Conservation (phyloP, 306 rosid genomes). For the Arachis stenosperma region DNA sequence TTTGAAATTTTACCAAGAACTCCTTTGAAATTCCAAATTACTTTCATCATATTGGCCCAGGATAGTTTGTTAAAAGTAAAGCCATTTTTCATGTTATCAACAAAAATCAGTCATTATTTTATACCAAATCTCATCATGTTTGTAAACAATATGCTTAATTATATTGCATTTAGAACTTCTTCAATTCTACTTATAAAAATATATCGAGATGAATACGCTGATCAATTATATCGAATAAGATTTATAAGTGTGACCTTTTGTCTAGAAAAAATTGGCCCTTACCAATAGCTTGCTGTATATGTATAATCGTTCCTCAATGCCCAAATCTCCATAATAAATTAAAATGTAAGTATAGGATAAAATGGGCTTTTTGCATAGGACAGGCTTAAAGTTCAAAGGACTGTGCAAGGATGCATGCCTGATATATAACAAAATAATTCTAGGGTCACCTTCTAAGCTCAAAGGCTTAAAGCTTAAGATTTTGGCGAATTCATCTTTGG, state of each 20-base stretch:
- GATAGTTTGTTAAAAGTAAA: conserved; percentile 22
- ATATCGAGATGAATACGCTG: not conserved
- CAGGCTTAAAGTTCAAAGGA: conserved; percentile 13
- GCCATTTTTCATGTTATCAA: not conserved
- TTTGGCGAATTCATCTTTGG: conserved; percentile 14
- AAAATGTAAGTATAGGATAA: not conserved
- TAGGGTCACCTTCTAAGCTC: not conserved
- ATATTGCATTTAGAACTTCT: conserved; percentile 25
- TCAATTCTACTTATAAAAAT: conserved; percentile 15
- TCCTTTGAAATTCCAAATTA: not conserved
- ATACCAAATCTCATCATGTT: not conserved
- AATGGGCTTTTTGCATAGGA: not conserved
- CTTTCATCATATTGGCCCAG: conserved; percentile 15
- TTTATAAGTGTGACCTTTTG: not conserved
- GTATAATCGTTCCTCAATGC: not conserved
- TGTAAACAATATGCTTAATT: conserved; percentile 1
- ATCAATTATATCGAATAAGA: conserved; percentile 13
- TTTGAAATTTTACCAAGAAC: not conserved
- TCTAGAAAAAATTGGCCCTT: too few relatives aligned
- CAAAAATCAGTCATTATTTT: not conserved
- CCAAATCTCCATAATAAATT: conserved; percentile 11
- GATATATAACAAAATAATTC: conserved; percentile 2
- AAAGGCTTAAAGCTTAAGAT: not conserved
- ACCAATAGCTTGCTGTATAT: too few relatives aligned
- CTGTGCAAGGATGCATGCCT: not conserved